phyloP scores from a whole-genome alignment of 2,329 filamentous ascomycete genomes.

The Chaetomium strumarium region DNA sequence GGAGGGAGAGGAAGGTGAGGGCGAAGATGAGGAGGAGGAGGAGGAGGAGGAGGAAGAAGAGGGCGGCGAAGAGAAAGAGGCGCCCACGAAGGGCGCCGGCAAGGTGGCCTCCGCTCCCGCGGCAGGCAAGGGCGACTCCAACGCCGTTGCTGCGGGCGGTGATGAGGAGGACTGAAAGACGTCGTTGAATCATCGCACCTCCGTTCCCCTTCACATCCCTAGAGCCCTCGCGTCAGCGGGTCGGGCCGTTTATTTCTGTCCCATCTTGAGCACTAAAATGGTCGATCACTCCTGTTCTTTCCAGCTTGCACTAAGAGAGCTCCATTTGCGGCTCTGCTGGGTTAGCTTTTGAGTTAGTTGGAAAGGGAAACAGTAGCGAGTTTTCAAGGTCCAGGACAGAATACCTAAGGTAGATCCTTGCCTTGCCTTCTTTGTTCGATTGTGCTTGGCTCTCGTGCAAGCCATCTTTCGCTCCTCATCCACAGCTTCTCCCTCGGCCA shows the following conservation, averaged over 20 bases:
- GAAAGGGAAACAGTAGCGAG: not conserved
- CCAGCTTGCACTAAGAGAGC: not conserved
- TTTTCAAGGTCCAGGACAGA: not conserved
- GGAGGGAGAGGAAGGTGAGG: conserved; percentile 23
- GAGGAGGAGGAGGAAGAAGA: conserved; percentile 25
- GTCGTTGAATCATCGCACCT: not conserved
- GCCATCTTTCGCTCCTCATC: not conserved
- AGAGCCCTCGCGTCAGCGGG: not conserved
- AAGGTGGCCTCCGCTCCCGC: conserved; percentile 9
- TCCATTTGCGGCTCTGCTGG: not conserved
- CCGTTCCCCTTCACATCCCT: not conserved
- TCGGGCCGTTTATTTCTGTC: not conserved
- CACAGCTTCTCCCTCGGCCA: not conserved
- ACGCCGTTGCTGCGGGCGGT: conserved; percentile 17
- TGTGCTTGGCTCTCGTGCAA: not conserved
- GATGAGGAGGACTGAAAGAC: conserved; percentile 21
- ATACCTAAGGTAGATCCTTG: no score
- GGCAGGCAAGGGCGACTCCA: conserved; percentile 7
- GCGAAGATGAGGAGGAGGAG: conserved; percentile 24
- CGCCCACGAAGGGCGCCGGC: conserved; percentile 14
- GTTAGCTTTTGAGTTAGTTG: not conserved
- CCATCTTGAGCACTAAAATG: not conserved
- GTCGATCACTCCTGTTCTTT: not conserved
- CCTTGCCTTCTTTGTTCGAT: not conserved
- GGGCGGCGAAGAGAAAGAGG: conserved; percentile 30